phyloP scores from a whole-genome alignment of 352 stramenopile genomes.

The Nothophytophthora sp. region DNA sequence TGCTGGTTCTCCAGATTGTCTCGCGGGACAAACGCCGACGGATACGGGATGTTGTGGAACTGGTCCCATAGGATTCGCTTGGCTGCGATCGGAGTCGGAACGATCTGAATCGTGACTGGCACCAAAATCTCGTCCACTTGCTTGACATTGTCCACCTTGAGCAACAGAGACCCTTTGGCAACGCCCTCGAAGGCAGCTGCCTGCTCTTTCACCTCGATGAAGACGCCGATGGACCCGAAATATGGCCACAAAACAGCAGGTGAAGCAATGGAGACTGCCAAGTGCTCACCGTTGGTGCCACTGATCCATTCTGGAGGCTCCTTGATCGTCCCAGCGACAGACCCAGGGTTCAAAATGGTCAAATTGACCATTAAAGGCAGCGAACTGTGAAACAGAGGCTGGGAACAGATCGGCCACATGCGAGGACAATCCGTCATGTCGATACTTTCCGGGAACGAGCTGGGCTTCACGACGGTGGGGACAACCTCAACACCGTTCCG shows the following conservation, averaged over 20 bases:
- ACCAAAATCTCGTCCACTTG: constrained; percentile 46
- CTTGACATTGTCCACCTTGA: constrained; percentile 47
- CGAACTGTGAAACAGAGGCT: constrained; percentile 75
- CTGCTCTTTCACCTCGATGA: constrained; percentile 59
- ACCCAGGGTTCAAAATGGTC: constrained; percentile 74
- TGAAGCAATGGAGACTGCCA: constrained; percentile 51
- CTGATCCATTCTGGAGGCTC: constrained; percentile 53
- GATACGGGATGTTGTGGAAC: constrained; percentile 89
- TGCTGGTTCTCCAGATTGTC: constrained; percentile 73
- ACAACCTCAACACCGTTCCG: constrained; percentile 2
- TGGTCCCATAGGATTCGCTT: constrained; percentile 87
- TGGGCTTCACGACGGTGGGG: constrained; percentile 28
- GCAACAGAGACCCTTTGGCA: constrained; percentile 37
- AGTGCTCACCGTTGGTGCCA: constrained; percentile 43
- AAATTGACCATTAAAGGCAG: constrained; percentile 82
- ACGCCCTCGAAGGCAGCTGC: constrained; percentile 40
- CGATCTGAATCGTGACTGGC: constrained; percentile 44
- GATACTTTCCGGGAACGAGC: constrained; percentile 64
- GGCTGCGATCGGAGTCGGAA: constrained; percentile 43
- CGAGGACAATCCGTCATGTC: constrained; percentile 81
- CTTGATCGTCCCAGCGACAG: constrained; percentile 48
- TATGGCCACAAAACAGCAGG: constrained; percentile 66
- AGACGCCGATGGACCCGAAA: constrained; percentile 69
- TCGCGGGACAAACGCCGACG: constrained; percentile 74
- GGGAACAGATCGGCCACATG: constrained; percentile 86